Evolutionary conservation across 208 protist species (phyloP), one percentile per base, ranked within the genome.

Genomic region (Endotrypanum monterogeii): DNA sequence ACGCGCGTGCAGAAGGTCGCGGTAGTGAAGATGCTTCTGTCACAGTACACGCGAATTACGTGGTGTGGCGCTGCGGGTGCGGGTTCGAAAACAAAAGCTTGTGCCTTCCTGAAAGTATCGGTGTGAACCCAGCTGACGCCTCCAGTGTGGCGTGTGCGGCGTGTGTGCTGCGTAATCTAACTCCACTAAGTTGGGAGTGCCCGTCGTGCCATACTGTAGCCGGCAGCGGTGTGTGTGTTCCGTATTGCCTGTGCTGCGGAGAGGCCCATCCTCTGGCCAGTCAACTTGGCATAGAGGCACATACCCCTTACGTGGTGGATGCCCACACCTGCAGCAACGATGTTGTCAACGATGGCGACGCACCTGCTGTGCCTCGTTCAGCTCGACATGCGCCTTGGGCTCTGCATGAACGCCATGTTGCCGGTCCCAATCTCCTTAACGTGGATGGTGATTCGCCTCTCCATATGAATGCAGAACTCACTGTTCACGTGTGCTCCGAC

Each of bases 111-210:
- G 25, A 12, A 5, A 66, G 39, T 25, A 20, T 25, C 2, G 1
- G 8, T 30, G 3, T 0, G 35, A 1, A 14, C 18, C 20, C 46
- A 23, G 9, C 37, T 28, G 30, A 58, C 7, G 44, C 16, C 5
- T 16, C 23, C 23, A 46, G 67, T 5, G n/a, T 74, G n/a, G 61
- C 67, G 71, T 85, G 71, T 74, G 86, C 71, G 25, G 70, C 83
- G 41, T 93, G 88, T 63, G 84, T 90, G 41, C 79, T 78, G 44
- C 78, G 82, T 14, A 35, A 65, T 28, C 69, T 86, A 20, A 60
- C 76, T 5, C 79, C 86, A 52, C 73, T 83, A 70, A 55, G 51
- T 20, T 94, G 89, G 89, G 79, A 75, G 51, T 95, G 90, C 48
- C 66, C 84, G 11, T 63, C 71, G 46, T 95, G 90, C 71, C 79